phyloP scores from a whole-genome alignment of 805 yeast species.

The Clavispora asparagi region DNA sequence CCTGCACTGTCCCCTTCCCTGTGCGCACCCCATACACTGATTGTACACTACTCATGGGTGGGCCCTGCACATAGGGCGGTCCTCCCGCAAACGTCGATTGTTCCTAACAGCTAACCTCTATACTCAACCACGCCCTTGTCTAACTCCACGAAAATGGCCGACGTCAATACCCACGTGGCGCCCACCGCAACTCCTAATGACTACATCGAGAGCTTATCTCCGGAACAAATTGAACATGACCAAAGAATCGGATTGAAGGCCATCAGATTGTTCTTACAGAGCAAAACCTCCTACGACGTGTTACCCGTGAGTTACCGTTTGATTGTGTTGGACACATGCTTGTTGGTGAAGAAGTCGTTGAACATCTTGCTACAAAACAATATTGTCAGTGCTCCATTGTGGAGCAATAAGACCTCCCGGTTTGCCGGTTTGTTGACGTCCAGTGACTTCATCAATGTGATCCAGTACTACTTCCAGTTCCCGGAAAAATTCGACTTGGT shows the following conservation, averaged over 20 bases:
- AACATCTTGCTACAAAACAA: constrained; percentile 87
- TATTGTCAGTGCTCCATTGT: constrained; percentile 93
- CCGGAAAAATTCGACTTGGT: constrained; percentile 87
- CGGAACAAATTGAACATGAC: constrained; percentile 46
- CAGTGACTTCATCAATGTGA: constrained; percentile 89
- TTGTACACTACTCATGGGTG: no score
- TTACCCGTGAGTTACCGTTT: constrained; percentile 91
- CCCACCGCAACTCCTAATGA: constrained; percentile 37
- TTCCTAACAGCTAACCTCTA: background rate
- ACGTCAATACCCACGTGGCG: constrained; percentile 15
- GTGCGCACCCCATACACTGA: background rate
- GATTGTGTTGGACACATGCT: constrained; percentile 87
- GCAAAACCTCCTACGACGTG: constrained; percentile 94
- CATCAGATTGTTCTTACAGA: constrained; percentile 75
- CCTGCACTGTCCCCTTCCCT: no score
- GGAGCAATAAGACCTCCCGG: constrained; percentile 85
- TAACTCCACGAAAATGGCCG: constrained; percentile 12
- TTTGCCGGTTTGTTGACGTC: constrained; percentile 94
- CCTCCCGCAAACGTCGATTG: constrained; percentile 1
- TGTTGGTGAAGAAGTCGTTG: constrained; percentile 83
- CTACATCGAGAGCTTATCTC: constrained; percentile 35
- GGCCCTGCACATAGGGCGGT: background rate
- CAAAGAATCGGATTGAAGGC: constrained; percentile 76
- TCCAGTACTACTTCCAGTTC: constrained; percentile 85
- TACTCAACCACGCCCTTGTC: background rate